phyloP scores from a whole-genome alignment of 352 stramenopile genomes.

The Globisporangium splendens region DNA sequence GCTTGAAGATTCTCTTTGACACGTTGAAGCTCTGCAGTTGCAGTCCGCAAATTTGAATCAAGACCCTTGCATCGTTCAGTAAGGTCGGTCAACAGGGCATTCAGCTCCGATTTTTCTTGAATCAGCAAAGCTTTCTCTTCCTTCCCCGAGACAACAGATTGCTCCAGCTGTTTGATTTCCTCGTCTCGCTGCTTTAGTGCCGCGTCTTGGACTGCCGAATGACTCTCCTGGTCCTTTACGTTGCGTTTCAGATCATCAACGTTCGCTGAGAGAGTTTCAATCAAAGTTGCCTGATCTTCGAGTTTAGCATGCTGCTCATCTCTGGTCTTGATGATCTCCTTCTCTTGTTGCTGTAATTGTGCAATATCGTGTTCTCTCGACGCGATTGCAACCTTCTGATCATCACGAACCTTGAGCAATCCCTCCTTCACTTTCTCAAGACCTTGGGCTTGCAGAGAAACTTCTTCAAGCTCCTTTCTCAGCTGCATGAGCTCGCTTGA shows the following conservation, averaged over 20 bases:
- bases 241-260: background rate
- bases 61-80: too few species aligned
- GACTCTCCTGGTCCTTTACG: background rate
- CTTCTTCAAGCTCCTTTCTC: background rate
- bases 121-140: slow-evolving; percentile 1
- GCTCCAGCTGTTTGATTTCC: background rate
- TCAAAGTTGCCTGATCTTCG: background rate
- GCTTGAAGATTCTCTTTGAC: slow-evolving; percentile 2
- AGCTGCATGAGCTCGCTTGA: background rate
- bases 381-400: too few species aligned
- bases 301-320: too few species aligned
- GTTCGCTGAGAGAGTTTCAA: slow-evolving; percentile 11
- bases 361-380: too few species aligned
- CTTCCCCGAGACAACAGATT: background rate
- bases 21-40: background rate
- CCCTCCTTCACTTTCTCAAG: too few species aligned
- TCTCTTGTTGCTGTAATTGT: too few species aligned
- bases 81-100: too few species aligned
- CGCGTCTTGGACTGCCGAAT: background rate
- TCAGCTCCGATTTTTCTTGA: background rate
- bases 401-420: too few species aligned
- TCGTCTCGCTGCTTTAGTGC: slow-evolving; percentile 3
- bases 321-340: too few species aligned
- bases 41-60: too few species aligned
- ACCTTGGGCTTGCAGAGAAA: too few species aligned